Evolutionary conservation across 495 filamentous ascomycete species (phyloP), one percentile per base, ranked within the genome.

Genomic region (Penicillium tannophilum): DNA sequence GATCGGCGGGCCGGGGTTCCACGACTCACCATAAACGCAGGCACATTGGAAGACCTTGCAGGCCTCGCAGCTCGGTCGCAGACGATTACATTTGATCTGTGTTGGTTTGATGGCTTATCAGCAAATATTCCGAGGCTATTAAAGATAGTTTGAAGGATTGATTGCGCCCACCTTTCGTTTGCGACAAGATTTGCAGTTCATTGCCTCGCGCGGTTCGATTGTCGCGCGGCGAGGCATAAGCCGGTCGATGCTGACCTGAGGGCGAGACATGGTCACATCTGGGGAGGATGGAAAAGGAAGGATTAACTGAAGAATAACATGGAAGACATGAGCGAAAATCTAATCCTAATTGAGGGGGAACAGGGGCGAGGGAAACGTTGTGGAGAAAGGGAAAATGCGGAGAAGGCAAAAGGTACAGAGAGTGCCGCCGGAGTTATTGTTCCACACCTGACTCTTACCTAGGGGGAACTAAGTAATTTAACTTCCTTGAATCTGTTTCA

Each of bases 141-240:
- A 4, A 28, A 28, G 4, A 28, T 28, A 0, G 0, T 28, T 7
- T 3, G 0, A 28, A 7, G 1, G 28, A 4, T 28, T 28, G 28
- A 28, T 28, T 28, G 28, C 28, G 28, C 51, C 3, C 52, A 91
- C 90, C 80, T 95, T 95, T 66, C 91, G 82, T 71, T 93, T 95
- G 62, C 91, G 86, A 79, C 91, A 95, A 23, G 88, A 92, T 70
- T 95, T 93, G 84, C 91, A 95, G 72, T 95, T 95, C 91, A 95
- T 95, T 19, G 90, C 88, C 76, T 93, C 90, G 62, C 90, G 86
- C 23, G 88, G 89, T 66, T 92, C 89, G 66, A 84, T 84, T 76
- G 82, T 86, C 74, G 84, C 78, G 46, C 89, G 86, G 53, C 90
- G 86, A 33, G 85, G 80, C 41, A 90, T 88, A 62, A 95, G 76